A percentile compares a stretch with the other conserved stretches of the same genome.
phyloP scores from a whole-genome alignment of 1,284 basidiomycete species.

The Trichosporon sp. region DNA sequence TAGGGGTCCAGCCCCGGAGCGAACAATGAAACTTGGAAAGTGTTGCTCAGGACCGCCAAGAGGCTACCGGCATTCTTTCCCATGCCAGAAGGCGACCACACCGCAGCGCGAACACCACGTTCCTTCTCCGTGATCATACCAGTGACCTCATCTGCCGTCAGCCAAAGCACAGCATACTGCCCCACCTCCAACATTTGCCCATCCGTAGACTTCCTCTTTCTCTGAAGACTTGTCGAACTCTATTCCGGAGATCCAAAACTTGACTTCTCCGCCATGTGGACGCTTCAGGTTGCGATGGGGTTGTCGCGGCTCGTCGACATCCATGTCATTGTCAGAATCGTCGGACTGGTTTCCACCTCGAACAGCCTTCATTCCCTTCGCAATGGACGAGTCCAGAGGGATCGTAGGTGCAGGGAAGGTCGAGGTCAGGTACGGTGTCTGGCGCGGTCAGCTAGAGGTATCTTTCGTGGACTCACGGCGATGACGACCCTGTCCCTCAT shows the following conservation, averaged over 20 bases:
- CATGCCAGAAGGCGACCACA: slow-evolving; percentile 43
- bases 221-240: slow-evolving; percentile 19
- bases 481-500: slow-evolving; percentile 30
- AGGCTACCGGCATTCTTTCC: slow-evolving; percentile 25
- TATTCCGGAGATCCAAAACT: slow-evolving; percentile 30
- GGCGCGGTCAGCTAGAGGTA: neutral
- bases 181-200: slow-evolving; percentile 19
- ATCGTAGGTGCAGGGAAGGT: slow-evolving; percentile 28
- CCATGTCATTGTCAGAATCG: slow-evolving; percentile 12
- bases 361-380: slow-evolving; percentile 7
- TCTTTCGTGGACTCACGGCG: slow-evolving; percentile 16
- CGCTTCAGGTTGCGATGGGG: slow-evolving; percentile 17
- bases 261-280: slow-evolving; percentile 31
- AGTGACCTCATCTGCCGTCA: slow-evolving; percentile 28
- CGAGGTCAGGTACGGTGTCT: slow-evolving; percentile 39
- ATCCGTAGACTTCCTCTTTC: slow-evolving; percentile 17
- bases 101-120: slow-evolving; percentile 23
- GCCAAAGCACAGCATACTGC: neutral
- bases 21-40: slow-evolving; percentile 34
- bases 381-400: slow-evolving; percentile 23
- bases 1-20: slow-evolving; percentile 33
- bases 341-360: slow-evolving; percentile 11
- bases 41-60: slow-evolving; percentile 29
- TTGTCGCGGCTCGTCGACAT: slow-evolving; percentile 7
- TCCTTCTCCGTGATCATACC: slow-evolving; percentile 28